Conservation (phyloP, 2,329 filamentous ascomycete species). For the Colletotrichum karsti region DNA sequence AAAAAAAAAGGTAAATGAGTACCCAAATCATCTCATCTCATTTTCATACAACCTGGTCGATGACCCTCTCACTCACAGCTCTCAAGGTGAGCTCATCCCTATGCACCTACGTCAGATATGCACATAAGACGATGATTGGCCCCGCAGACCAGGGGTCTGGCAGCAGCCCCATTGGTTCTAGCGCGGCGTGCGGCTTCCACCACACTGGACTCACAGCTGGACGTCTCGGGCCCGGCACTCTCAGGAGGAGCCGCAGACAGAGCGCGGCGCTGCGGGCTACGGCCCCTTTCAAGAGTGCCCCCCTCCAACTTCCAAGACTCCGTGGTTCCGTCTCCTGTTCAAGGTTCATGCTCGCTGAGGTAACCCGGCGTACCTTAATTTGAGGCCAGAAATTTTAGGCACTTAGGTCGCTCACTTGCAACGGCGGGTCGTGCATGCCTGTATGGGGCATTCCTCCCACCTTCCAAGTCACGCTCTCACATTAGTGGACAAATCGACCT, state of each 20-base stretch:
- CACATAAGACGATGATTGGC: conserved; percentile 12
- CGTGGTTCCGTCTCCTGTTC: neutral
- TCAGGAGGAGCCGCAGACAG: too few species aligned
- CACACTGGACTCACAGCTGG: neutral
- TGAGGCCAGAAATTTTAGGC: conserved; percentile 25
- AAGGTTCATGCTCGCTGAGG: conserved; percentile 24
- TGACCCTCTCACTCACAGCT: neutral
- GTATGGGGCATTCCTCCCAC: conserved; percentile 26
- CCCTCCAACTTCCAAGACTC: neutral
- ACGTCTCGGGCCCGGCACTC: too few species aligned
- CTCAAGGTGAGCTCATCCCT: neutral
- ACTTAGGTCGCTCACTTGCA: conserved; percentile 6
- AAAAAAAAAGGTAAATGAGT: too few species aligned
- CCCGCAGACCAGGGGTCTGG: conserved; percentile 16
- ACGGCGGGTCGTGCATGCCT: conserved; percentile 21
- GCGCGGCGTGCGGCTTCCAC: neutral
- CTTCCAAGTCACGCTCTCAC: conserved; percentile 28
- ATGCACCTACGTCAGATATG: conserved; percentile 23
- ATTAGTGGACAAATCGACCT: conserved; percentile 29
- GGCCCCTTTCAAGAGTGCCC: neutral
- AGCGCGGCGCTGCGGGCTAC: neutral
- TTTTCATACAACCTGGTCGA: neutral
- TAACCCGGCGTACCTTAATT: conserved; percentile 21
- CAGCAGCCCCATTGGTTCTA: conserved; percentile 13
- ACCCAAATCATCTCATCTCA: neutral